phyloP scores from a whole-genome alignment of 2,329 filamentous ascomycete species.

The Diplodia sapinea region DNA sequence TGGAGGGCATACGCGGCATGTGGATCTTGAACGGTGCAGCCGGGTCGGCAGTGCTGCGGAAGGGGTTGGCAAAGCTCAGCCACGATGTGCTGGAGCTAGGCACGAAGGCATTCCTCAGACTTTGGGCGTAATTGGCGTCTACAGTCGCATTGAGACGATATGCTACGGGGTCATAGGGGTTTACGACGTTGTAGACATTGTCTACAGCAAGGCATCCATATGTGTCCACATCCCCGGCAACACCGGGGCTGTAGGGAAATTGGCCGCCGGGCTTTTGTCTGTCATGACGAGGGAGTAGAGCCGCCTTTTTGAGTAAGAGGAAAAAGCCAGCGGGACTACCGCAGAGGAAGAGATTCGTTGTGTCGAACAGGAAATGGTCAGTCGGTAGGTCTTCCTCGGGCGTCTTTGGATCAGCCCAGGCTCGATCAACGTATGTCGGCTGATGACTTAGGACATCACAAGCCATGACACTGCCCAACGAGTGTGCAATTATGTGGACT shows the following conservation, averaged over 20 bases:
- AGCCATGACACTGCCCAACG: slow-evolving; percentile 92
- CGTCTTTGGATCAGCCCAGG: slow-evolving; percentile 43
- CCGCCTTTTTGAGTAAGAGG: slow-evolving; percentile 76
- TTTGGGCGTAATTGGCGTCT: slow-evolving; percentile 77
- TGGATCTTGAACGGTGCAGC: slow-evolving; percentile 42
- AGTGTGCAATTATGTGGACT: slow-evolving; percentile 92
- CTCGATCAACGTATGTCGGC: slow-evolving; percentile 69
- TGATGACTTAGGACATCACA: slow-evolving; percentile 89
- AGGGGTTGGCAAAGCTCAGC: slow-evolving; percentile 51
- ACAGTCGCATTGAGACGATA: slow-evolving; percentile 92
- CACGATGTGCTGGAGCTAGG: slow-evolving; percentile 69
- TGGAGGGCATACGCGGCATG: slow-evolving; percentile 51
- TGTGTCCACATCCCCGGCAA: slow-evolving; percentile 77
- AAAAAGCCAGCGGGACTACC: slow-evolving; percentile 95
- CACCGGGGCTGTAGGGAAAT: slow-evolving; percentile 55
- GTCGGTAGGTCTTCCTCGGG: slow-evolving; percentile 56
- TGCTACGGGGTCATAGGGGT: slow-evolving; percentile 78
- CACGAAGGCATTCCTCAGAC: slow-evolving; percentile 77
- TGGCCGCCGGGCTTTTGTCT: slow-evolving; percentile 77
- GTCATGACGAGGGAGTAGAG: slow-evolving; percentile 76
- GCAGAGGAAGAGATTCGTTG: slow-evolving; percentile 83
- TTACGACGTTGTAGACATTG: slow-evolving; percentile 94
- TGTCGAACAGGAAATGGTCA: slow-evolving; percentile 83
- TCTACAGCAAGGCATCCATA: slow-evolving; percentile 94
- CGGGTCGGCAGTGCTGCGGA: slow-evolving; percentile 43